Percentiles rank a stretch among this genome's conserved stretches.
Evolutionary conservation across 345 rosid genomes (phyloP).

Genomic region (Eucalyptus leucophloia): DNA sequence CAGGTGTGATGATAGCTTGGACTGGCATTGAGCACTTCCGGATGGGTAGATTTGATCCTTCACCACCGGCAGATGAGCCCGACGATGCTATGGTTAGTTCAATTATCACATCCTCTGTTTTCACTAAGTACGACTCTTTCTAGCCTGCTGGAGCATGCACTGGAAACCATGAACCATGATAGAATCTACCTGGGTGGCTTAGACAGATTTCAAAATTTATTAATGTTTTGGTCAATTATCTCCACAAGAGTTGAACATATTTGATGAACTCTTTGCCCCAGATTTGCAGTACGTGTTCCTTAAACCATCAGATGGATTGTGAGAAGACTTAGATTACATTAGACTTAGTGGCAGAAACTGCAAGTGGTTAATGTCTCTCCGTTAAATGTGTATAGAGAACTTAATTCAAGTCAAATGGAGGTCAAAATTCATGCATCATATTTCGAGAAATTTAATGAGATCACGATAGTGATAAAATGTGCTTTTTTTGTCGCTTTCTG

Average conservation of each 20-base stretch:
- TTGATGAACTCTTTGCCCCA: background rate
- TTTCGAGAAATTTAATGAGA: background rate
- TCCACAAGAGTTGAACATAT: background rate
- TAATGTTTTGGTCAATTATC: background rate
- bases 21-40: conserved; percentile 90
- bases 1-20: conserved; percentile 99
- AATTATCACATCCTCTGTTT: background rate
- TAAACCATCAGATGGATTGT: background rate
- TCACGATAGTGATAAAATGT: background rate
- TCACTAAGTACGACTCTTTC: background rate
- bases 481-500: background rate
- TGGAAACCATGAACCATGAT: background rate
- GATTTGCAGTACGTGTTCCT: background rate
- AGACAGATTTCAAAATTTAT: background rate
- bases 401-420: background rate
- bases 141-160: background rate
- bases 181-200: background rate
- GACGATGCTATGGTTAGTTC: conserved; percentile 57
- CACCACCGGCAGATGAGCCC: conserved; percentile 69
- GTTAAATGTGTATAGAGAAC: background rate
- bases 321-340: background rate
- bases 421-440: background rate
- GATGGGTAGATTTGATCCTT: conserved; percentile 86
- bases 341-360: background rate
- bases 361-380: background rate